Conservation (phyloP, 164 flowering plant genomes). For the grape (Vitis vinifera) region ASM3070453v1 NC_081814.1:5085001-5085500, state of each 20-base stretch:
- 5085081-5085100: not conserved
- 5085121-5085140: constrained; percentile 10
- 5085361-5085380: too few relatives aligned
- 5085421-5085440: constrained; percentile 4
- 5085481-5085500: too few relatives aligned
- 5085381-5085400: too few relatives aligned
- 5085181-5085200: constrained; percentile 7
- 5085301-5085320: not conserved
- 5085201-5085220: constrained; percentile 13
- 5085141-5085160: constrained; percentile 7
- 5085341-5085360: too few relatives aligned
- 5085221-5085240: constrained; percentile 12
- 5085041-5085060: constrained; percentile 4
- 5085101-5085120: not conserved
- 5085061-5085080: not conserved
- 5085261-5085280: not conserved
- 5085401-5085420: constrained; percentile 10
- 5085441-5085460: not conserved
- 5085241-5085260: constrained; percentile 1
- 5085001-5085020: constrained; percentile 8
- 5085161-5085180: constrained; percentile 12
- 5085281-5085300: not conserved
- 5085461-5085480: not conserved
- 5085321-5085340: not conserved
- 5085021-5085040: constrained; percentile 1